Conservation (phyloP, 2,329 filamentous ascomycete species). For the Coniochaeta sp. region DNA sequence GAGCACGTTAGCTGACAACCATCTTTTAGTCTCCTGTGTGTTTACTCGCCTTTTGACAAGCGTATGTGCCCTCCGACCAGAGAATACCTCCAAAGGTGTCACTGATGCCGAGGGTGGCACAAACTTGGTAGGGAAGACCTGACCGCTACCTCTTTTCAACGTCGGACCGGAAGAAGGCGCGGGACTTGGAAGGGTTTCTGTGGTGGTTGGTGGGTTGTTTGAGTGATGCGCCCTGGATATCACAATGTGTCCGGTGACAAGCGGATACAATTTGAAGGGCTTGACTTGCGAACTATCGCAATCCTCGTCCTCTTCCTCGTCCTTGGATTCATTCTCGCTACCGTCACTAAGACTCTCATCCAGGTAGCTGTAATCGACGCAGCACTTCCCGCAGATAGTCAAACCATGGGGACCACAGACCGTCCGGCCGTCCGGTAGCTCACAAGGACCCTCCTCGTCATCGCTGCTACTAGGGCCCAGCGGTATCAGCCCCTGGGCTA, state of each 20-base stretch:
- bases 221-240: too few relatives aligned
- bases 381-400: slow-evolving; percentile 22
- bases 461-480: slow-evolving; percentile 19
- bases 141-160: slow-evolving; percentile 19
- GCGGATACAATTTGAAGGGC: too few relatives aligned
- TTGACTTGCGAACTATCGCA: slow-evolving; percentile 8
- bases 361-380: slow-evolving; percentile 27
- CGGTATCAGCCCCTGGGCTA: slow-evolving; percentile 17
- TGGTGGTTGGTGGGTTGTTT: not conserved
- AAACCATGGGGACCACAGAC: slow-evolving; percentile 25
- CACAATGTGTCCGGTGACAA: too few relatives aligned
- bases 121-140: slow-evolving; percentile 24
- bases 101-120: slow-evolving; percentile 13
- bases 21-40: too few relatives aligned
- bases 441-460: slow-evolving; percentile 24
- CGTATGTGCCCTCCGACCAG: not conserved
- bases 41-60: not conserved
- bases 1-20: too few relatives aligned
- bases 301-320: slow-evolving; percentile 10
- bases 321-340: slow-evolving; percentile 4
- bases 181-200: not conserved
- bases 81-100: not conserved
- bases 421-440: slow-evolving; percentile 25
- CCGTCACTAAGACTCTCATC: slow-evolving; percentile 9
- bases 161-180: not conserved